phyloP scores from a whole-genome alignment of 2,329 filamentous ascomycete genomes.

The Curvularia spicifera region DNA sequence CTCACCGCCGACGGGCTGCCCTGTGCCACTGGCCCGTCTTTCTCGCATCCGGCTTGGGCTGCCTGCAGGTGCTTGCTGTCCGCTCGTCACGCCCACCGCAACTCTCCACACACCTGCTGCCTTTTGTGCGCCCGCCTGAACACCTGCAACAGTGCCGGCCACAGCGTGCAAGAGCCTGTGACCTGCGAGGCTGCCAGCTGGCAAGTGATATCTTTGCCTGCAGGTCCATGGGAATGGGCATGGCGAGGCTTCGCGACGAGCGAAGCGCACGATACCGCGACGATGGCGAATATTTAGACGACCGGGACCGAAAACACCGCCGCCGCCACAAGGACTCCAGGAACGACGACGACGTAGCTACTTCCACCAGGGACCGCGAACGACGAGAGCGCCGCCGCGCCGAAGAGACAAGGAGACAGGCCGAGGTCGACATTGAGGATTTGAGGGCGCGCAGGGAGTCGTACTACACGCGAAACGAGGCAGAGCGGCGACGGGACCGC shows the following conservation, averaged over 20 bases:
- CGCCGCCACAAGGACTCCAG: conserved; percentile 37
- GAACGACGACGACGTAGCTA: conserved; percentile 33
- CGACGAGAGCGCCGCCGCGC: conserved; percentile 43
- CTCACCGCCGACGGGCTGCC: conserved; percentile 43
- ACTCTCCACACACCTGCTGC: conserved; percentile 32
- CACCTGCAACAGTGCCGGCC: conserved; percentile 40
- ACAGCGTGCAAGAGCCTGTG: conserved; percentile 31
- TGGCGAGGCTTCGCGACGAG: conserved; percentile 44
- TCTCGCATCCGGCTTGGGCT: conserved; percentile 30
- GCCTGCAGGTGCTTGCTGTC: conserved; percentile 42
- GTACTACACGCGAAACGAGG: conserved; percentile 47
- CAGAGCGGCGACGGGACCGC: conserved; percentile 38
- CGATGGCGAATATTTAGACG: conserved; percentile 37
- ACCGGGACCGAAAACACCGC: conserved; percentile 38
- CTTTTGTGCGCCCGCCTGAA: conserved; percentile 39
- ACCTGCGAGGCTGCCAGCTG: conserved; percentile 38
- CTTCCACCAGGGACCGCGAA: conserved; percentile 42
- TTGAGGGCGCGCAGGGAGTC: conserved; percentile 47
- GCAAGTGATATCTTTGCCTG: conserved; percentile 37
- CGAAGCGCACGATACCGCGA: conserved; percentile 41
- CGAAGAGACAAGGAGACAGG: conserved; percentile 37
- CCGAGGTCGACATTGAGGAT: conserved; percentile 51
- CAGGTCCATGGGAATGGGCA: conserved; percentile 32
- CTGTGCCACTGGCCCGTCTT: conserved; percentile 37
- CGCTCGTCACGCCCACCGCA: conserved; percentile 38